Percentiles rank a stretch among this genome's conserved stretches.
phyloP scores from a whole-genome alignment of 352 stramenopile genomes.

The Elongisporangium prolatum region DNA sequence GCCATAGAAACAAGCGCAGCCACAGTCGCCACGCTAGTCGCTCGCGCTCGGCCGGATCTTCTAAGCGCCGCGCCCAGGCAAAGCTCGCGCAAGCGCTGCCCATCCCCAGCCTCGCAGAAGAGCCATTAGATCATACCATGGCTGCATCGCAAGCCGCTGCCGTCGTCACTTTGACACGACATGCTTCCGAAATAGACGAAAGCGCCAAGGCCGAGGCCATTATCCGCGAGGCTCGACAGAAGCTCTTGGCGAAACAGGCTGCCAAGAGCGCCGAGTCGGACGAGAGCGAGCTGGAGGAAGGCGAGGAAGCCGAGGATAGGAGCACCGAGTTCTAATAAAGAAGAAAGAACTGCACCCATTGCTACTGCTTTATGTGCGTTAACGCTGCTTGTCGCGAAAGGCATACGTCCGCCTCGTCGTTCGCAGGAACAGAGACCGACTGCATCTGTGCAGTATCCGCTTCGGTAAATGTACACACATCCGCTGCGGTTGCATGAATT shows the following conservation, averaged over 20 bases:
- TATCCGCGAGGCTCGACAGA: slow-evolving; percentile 59
- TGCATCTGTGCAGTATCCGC: not conserved
- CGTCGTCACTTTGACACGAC: not conserved
- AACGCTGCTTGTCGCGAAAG: slow-evolving; percentile 1
- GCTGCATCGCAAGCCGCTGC: not conserved
- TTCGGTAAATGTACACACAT: not conserved
- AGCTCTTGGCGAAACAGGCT: slow-evolving; percentile 37
- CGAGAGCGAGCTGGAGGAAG: slow-evolving; percentile 58
- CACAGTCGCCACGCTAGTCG: slow-evolving; percentile 25
- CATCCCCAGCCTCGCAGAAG: not conserved
- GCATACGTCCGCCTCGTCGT: not conserved
- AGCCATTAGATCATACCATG: not conserved
- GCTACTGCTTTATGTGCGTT: not conserved
- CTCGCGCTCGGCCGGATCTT: slow-evolving; percentile 11
- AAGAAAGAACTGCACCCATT: slow-evolving; percentile 8
- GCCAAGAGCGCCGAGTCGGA: slow-evolving; percentile 13
- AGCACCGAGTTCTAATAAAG: slow-evolving; percentile 21
- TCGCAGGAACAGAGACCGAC: not conserved
- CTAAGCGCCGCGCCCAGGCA: slow-evolving; percentile 6
- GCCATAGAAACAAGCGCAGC: slow-evolving; percentile 10
- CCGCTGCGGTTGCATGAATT: not conserved
- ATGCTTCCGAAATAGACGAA: slow-evolving; percentile 22
- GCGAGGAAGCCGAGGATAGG: slow-evolving; percentile 38
- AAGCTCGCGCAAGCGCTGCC: not conserved
- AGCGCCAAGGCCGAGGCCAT: slow-evolving; percentile 54